A percentile compares a stretch with the other conserved stretches of the same genome.
Evolutionary conservation across 768 basidiomycete species (phyloP).

Genomic region (Mycena kentingensis): DNA sequence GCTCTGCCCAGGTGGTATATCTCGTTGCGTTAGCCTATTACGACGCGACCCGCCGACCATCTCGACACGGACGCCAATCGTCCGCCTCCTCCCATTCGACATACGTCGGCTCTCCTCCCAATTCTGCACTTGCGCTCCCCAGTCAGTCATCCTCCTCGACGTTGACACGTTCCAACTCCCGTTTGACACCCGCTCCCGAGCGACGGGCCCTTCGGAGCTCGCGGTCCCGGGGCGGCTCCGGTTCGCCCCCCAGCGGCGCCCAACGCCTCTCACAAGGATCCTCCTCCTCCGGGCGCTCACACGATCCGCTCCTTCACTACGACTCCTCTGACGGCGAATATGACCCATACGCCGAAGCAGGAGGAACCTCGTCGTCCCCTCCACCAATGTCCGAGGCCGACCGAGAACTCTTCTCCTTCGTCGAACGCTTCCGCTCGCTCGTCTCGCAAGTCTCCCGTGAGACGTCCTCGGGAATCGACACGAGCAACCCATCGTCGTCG

Average conservation of each 20-base stretch:
- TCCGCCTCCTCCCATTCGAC: constrained; percentile 21
- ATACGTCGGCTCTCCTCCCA: constrained; percentile 23
- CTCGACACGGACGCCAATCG: constrained; percentile 17
- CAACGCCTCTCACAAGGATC: background rate
- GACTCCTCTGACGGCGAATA: constrained; percentile 10
- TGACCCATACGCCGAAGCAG: constrained; percentile 16
- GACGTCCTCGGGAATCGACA: constrained; percentile 29
- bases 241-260: constrained; percentile 1
- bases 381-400: constrained; percentile 30
- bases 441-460: constrained; percentile 55
- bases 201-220: constrained; percentile 19
- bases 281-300: background rate
- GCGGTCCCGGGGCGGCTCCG: constrained; percentile 7
- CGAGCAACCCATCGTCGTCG: constrained; percentile 15
- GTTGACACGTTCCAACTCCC: constrained; percentile 19
- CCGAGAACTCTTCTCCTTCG: constrained; percentile 44
- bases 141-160: constrained; percentile 28
- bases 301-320: constrained; percentile 1
- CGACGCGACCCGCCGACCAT: constrained; percentile 26
- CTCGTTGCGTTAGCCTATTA: constrained; percentile 31
- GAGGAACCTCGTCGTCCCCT: constrained; percentile 12
- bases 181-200: constrained; percentile 17
- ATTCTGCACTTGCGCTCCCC: constrained; percentile 15
- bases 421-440: constrained; percentile 52
- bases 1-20: constrained; percentile 29